Percentiles rank a stretch among this genome's conserved stretches.
Conservation (phyloP, 1,284 basidiomycete genomes). For the Ustilago loliicola region DNA sequence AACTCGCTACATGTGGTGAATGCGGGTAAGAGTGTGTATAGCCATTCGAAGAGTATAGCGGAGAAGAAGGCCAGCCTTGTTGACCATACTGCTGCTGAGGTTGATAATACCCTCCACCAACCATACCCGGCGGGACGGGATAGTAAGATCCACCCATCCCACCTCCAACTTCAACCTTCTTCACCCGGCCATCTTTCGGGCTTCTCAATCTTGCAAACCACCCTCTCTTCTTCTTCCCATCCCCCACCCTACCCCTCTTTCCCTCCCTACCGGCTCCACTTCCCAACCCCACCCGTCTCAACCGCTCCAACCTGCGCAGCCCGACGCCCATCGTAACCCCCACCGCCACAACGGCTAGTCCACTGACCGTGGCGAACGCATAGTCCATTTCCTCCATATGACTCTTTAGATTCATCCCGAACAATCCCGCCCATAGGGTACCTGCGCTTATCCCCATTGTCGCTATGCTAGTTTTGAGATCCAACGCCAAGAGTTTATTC, state of each 20-base stretch:
- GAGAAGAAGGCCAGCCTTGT: no score
- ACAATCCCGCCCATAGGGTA: slow-evolving; percentile 89
- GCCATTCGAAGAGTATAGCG: no score
- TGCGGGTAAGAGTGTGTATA: no score
- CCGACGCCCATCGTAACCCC: slow-evolving; percentile 40
- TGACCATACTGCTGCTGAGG: neutral
- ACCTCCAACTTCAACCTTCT: neutral
- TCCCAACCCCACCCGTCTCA: slow-evolving; percentile 54
- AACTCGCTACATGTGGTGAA: no score
- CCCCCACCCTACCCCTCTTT: slow-evolving; percentile 5
- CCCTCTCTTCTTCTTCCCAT: slow-evolving; percentile 14
- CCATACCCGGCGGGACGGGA: no score
- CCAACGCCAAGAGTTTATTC: slow-evolving; percentile 89
- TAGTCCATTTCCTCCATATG: slow-evolving; percentile 58
- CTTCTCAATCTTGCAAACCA: neutral
- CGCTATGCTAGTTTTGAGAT: slow-evolving; percentile 90
- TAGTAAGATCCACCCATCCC: neutral
- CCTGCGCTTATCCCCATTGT: slow-evolving; percentile 94
- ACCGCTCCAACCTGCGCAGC: slow-evolving; percentile 41
- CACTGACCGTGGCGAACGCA: slow-evolving; percentile 54
- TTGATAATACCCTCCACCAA: neutral
- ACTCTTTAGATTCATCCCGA: slow-evolving; percentile 84
- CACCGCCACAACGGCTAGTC: slow-evolving; percentile 44
- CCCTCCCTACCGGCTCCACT: neutral
- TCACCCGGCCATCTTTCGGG: neutral